These are phyloP conservation scores for Nepenthes mirabilis DNA, from an alignment of 148 eudicot species.

Conservation along the genomic window DNA sequence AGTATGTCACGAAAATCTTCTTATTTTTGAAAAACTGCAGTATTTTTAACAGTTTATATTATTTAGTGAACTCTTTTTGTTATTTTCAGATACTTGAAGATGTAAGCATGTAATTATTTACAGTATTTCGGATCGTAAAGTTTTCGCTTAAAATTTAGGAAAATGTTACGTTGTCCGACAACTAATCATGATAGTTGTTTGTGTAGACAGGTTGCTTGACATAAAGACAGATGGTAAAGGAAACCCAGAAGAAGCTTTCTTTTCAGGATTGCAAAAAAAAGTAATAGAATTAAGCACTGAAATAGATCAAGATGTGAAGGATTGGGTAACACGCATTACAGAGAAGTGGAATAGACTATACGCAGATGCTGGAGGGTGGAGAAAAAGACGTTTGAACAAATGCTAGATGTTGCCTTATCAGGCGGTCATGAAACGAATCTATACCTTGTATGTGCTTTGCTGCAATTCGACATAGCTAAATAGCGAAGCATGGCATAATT, in stretches of 20 bases:
- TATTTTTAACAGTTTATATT: constrained; percentile 4
- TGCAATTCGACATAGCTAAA: neutral
- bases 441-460: constrained; percentile 27
- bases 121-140: constrained; percentile 79
- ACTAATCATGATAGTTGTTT: constrained; percentile 83
- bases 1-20: constrained; percentile 27
- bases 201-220: constrained; percentile 79
- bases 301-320: constrained; percentile 64
- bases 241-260: constrained; percentile 62
- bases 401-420: constrained; percentile 48
- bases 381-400: constrained; percentile 79
- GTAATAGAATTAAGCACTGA: constrained; percentile 68
- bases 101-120: constrained; percentile 81
- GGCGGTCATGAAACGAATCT: constrained; percentile 23
- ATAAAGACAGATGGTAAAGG: constrained; percentile 65
- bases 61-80: neutral
- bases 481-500: neutral
- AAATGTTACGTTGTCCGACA: constrained; percentile 91
- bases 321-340: constrained; percentile 48
- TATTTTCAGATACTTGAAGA: constrained; percentile 74
- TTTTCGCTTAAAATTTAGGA: constrained; percentile 83
- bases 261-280: constrained; percentile 60
- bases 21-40: neutral
- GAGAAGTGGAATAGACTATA: constrained; percentile 85
- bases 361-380: constrained; percentile 77